Evolutionary conservation across 257 asterid species (phyloP), one percentile per base, ranked within the genome.

Genomic region (Solanum pennellii): DNA sequence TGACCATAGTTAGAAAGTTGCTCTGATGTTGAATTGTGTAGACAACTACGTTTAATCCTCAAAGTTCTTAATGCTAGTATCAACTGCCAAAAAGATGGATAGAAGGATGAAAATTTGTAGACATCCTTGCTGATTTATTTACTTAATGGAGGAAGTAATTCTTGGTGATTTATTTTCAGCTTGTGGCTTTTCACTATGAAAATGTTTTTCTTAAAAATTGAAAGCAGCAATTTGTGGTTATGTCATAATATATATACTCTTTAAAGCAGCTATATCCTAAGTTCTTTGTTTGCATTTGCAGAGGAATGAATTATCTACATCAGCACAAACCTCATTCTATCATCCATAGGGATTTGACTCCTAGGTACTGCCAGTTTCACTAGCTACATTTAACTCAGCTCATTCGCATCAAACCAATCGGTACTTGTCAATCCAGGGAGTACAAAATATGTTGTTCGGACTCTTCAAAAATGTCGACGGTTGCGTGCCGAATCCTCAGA

Each of bases 271-370:
- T 60, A 37, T 77, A 71, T 74, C 73, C 73, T 82, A 39, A 89
- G 44, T 45, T 82, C 68, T 68, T 14, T 49, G 7, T 74, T 89
- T 62, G 39, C 88, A 74, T 62, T 23, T 88, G 56, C 93, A 93
- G 96, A 90, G 96, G 96, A 75, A 92, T 93, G 96, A 93, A 91
- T 87, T 93, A 93, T 90, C 94, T 93, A 49, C 96, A 93, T 92
- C 92, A 92, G 88, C 94, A 92, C 87, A 92, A 90, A 69, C 95
- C 96, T 37, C 95, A 90, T 86, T 92, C 96, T 83, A 91, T 93
- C 65, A 89, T 93, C 90, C 96, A 93, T 83, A 91, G 96, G 77
- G 95, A 93, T 92, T 90, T 93, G 91, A 93, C 95, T 39, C 96
- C 96, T n/a, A 92, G 95, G 96, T 92, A 89, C 87, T 29, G 45